Base-by-base conservation (phyloP, 345 rosid species). In the Eutrema yunnanense region DNA sequence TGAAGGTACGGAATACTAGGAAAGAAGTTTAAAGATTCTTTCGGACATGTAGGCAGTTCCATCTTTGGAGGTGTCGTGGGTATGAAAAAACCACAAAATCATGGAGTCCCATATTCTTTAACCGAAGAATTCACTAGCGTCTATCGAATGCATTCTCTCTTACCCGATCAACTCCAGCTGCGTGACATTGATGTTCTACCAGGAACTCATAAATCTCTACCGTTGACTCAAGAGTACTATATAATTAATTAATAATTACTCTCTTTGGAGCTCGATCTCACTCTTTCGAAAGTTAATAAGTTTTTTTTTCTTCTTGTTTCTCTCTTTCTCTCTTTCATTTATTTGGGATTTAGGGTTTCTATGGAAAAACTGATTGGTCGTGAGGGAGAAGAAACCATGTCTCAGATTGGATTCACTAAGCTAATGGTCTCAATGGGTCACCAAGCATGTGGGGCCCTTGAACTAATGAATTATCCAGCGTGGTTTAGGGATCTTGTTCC, bases 341-440 rank as follows among this genome's bases (percentile, higher is more conserved):
- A 4, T 5, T 29, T 27, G 27, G 34, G 14, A 27, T 27, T 29
- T 29, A 53, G 58, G 58, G 58, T 53, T 53, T 53, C 58, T 30
- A 29, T 53, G 4, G 52, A 4, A 12, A 30, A 79, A 14, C 19
- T 84, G 70, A 62, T 81, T 42, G 89, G 92, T 7, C 73, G 34
- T 0, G 50, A 67, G 14, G 92, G 92, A 61, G 88, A 84, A 59
- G 58, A 63, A 62, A 48, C 33, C 26, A 58, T 77, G 40, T 19
- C 82, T 16, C 30, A 55, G 44, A 82, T 84, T 58, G 92, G 89
- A 57, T 84, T 84, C 49, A 69, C 61, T 0, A 61, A 62, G 34
- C 74, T 76, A 52, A 67, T 87, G 73, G 86, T 87, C 1, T 87
- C 92, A 52, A 85, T 87, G 92, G 92, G 92, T 12, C 88, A 87